Evolutionary conservation across 2,329 filamentous ascomycete species (phyloP).

Genomic region (Beauveria brongniartii): DNA sequence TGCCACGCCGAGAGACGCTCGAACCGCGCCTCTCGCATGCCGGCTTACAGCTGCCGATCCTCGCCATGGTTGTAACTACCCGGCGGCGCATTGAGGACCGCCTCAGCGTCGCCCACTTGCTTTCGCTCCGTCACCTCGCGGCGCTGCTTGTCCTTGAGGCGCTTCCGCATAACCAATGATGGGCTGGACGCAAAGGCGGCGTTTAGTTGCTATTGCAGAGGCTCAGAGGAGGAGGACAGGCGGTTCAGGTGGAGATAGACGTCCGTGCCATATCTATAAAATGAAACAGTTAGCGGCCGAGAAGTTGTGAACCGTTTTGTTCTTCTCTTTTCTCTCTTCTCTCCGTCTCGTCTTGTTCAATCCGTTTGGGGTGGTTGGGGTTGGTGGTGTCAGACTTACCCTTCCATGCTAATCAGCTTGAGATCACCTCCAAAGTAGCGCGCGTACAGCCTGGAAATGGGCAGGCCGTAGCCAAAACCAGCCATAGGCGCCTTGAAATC

Average conservation of each 20-base stretch:
- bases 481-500: constrained; percentile 99
- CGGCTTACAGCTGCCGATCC: constrained; percentile 28
- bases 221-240: constrained; percentile 89
- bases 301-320: too few relatives aligned
- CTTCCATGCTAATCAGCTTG: constrained; percentile 98
- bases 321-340: too few relatives aligned
- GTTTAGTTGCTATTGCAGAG: constrained; percentile 84
- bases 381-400: constrained; percentile 48
- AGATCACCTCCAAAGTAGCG: constrained; percentile 96
- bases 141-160: constrained; percentile 43
- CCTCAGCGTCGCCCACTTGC: constrained; percentile 83
- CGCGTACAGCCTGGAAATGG: constrained; percentile 89
- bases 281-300: constrained; percentile 2
- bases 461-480: constrained; percentile 94
- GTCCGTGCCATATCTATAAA: constrained; percentile 81
- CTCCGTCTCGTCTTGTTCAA: too few relatives aligned
- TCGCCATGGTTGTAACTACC: constrained; percentile 23
- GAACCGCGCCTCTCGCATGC: too few relatives aligned
- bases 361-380: too few relatives aligned
- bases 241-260: constrained; percentile 97
- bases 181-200: constrained; percentile 25
- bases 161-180: constrained; percentile 47
- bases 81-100: constrained; percentile 54
- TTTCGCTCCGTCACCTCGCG: constrained; percentile 76
- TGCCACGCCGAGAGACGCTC: too few relatives aligned